Percentiles rank a stretch among this genome's conserved stretches.
Conservation (phyloP, 1,284 basidiomycete species). For the Mycena sp. region DNA sequence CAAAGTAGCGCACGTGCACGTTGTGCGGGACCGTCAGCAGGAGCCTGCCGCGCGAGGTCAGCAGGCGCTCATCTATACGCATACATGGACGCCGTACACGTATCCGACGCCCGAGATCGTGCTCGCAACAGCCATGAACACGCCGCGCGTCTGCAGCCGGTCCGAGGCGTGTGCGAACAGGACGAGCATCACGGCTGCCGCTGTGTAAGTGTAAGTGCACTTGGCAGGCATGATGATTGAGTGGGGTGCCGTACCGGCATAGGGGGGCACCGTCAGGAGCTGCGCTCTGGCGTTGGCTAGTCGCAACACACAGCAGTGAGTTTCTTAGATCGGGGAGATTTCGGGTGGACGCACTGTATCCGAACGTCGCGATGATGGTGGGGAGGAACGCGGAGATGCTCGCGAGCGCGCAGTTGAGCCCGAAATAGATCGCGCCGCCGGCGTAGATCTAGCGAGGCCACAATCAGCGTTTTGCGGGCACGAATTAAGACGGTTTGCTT, state of each 20-base stretch:
- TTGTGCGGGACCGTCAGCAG: constrained; percentile 41
- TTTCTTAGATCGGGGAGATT: constrained; percentile 27
- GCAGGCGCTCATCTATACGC: too few species aligned
- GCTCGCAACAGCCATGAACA: constrained; percentile 60
- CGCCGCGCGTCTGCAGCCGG: constrained; percentile 74
- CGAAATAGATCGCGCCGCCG: constrained; percentile 79
- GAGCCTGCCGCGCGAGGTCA: constrained; percentile 46
- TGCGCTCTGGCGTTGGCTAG: constrained; percentile 28
- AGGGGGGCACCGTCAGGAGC: constrained; percentile 30
- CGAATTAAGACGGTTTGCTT: constrained; percentile 30
- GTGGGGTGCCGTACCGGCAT: constrained; percentile 30
- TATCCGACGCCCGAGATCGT: constrained; percentile 71
- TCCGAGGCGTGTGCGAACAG: constrained; percentile 76
- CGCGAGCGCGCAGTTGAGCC: constrained; percentile 81
- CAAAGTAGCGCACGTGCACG: constrained; percentile 30
- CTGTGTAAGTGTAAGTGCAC: constrained; percentile 38
- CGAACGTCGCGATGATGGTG: constrained; percentile 82
- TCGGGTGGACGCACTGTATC: constrained; percentile 46
- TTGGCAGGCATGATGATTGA: not conserved
- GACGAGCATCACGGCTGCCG: constrained; percentile 75
- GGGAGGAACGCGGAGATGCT: constrained; percentile 87
- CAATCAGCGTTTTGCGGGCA: not conserved
- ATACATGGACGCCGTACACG: constrained; percentile 62
- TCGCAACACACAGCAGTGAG: not conserved
- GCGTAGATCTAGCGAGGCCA: constrained; percentile 59